These are phyloP conservation scores for Hyphopichia fennica DNA, from an alignment of 1,139 yeast species.

Conservation along the genomic window DNA sequence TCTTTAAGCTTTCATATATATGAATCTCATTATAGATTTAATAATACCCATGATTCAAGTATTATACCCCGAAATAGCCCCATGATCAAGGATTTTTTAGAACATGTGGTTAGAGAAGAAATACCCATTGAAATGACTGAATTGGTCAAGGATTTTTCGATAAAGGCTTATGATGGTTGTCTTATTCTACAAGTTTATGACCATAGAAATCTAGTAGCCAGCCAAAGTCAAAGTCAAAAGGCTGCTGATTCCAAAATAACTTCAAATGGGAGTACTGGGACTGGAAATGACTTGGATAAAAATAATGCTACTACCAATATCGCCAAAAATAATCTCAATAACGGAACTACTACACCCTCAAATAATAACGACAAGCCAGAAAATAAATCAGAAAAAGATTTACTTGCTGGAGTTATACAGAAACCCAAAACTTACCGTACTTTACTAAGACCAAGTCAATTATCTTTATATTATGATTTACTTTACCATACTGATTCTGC, in stretches of 20 bases:
- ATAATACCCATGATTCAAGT: slow-evolving; percentile 66
- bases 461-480: slow-evolving; percentile 82
- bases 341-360: not conserved
- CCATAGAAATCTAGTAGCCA: slow-evolving; percentile 48
- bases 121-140: slow-evolving; percentile 91
- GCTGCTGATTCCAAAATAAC: not conserved
- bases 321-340: not conserved
- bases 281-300: slow-evolving; percentile 5
- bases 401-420: slow-evolving; percentile 11
- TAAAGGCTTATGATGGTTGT: slow-evolving; percentile 86
- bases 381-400: not conserved
- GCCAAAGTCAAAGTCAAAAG: not conserved
- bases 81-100: slow-evolving; percentile 75
- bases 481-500: slow-evolving; percentile 79
- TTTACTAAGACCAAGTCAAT: slow-evolving; percentile 73
- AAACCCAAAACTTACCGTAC: slow-evolving; percentile 75
- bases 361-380: not conserved
- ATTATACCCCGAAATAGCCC: slow-evolving; percentile 80
- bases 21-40: slow-evolving; percentile 84
- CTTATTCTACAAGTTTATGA: slow-evolving; percentile 81
- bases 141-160: slow-evolving; percentile 80
- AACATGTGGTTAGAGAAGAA: slow-evolving; percentile 74
- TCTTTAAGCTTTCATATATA: slow-evolving; percentile 87
- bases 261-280: slow-evolving; percentile 9
- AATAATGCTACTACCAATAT: not conserved